These are phyloP conservation scores for Neltuma alba DNA, from an alignment of 306 rosid genomes.

Conservation along the genomic window DNA sequence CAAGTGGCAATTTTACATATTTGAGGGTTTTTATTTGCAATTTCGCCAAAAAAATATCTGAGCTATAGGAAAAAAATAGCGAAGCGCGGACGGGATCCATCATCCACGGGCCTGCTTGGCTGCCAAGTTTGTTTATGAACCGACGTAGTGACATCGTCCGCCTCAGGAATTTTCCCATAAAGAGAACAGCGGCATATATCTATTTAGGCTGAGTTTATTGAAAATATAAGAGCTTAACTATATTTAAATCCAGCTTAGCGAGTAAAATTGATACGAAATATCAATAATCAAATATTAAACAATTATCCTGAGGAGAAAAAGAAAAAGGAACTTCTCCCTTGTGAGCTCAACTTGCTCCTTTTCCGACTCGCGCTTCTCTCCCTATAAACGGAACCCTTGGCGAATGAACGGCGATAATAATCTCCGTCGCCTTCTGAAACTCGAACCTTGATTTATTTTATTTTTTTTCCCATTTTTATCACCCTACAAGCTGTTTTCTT, in stretches of 20 bases:
- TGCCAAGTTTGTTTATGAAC: conserved; percentile 42
- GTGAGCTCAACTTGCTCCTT: neutral
- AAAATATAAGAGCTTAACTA: neutral
- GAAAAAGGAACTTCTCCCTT: neutral
- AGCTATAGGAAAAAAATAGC: neutral
- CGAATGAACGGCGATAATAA: neutral
- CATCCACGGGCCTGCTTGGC: conserved; percentile 47
- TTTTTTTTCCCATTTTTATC: neutral
- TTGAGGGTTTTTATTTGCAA: too few relatives aligned
- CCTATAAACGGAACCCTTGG: neutral
- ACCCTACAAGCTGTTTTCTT: neutral
- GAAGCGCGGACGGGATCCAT: neutral
- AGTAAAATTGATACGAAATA: neutral
- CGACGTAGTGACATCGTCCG: conserved; percentile 39
- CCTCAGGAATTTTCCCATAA: conserved; percentile 21
- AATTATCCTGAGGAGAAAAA: neutral
- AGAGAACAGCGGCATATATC: neutral
- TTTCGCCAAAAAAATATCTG: neutral
- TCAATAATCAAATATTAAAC: too few relatives aligned
- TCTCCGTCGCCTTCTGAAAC: neutral
- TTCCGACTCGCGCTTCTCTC: too few relatives aligned
- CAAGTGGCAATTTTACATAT: too few relatives aligned
- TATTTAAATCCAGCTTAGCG: neutral
- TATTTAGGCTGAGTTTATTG: neutral
- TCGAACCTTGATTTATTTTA: neutral